These are phyloP conservation scores for Diplodia corticola DNA, from an alignment of 2,329 filamentous ascomycete genomes.

Conservation along the genomic window DNA sequence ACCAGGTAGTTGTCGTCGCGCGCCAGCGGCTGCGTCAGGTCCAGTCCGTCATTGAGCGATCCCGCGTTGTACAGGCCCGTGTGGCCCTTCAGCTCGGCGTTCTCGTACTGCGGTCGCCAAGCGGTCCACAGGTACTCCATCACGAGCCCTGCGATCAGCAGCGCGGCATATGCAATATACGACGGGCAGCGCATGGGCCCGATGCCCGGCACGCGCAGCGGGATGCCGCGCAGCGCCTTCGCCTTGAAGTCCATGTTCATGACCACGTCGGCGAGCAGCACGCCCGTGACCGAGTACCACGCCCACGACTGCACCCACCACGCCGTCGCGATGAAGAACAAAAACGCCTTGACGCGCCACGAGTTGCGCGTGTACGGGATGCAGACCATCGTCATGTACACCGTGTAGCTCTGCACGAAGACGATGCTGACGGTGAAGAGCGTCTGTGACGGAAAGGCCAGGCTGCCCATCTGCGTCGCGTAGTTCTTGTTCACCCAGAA, in stretches of 20 bases:
- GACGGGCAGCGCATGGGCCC: constrained; percentile 21
- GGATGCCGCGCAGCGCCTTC: constrained; percentile 25
- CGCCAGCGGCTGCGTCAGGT: constrained; percentile 39
- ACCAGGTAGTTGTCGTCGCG: constrained; percentile 48
- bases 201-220: constrained; percentile 23
- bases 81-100: constrained; percentile 44
- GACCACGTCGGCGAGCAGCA: constrained; percentile 51
- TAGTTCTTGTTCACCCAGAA: constrained; percentile 48
- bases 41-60: constrained; percentile 39
- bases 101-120: constrained; percentile 38
- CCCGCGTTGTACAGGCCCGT: constrained; percentile 44
- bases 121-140: constrained; percentile 49
- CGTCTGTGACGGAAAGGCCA: constrained; percentile 47
- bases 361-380: constrained; percentile 45
- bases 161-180: constrained; percentile 37
- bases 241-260: constrained; percentile 44
- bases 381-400: constrained; percentile 52
- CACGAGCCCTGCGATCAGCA: constrained; percentile 38
- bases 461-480: constrained; percentile 42
- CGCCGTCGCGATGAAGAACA: constrained; percentile 46
- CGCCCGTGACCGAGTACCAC: constrained; percentile 48
- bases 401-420: constrained; percentile 50
- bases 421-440: constrained; percentile 50
- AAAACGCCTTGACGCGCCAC: constrained; percentile 44
- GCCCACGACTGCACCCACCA: constrained; percentile 53